Percentiles rank a stretch among this genome's conserved stretches.
These are phyloP conservation scores for Psophocarpus tetragonolobus DNA, from an alignment of 306 rosid genomes.

Conservation along the genomic window DNA sequence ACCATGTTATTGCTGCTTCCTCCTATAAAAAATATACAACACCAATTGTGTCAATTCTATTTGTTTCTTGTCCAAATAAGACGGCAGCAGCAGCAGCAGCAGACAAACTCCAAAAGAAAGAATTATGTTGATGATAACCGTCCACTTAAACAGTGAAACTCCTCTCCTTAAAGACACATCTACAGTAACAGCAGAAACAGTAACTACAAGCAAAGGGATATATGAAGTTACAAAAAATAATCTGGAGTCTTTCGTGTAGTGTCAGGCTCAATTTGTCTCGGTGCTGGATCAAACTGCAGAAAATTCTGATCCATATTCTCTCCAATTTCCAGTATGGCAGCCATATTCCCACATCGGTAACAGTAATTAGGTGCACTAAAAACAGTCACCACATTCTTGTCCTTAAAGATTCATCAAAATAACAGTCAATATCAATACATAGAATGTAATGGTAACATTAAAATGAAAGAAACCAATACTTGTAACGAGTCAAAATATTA, in stretches of 20 bases:
- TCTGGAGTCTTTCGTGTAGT: constrained; percentile 98
- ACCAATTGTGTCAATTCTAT: constrained; percentile 57
- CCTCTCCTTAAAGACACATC: constrained; percentile 67
- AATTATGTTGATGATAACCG: constrained; percentile 73
- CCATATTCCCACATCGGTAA: constrained; percentile 98
- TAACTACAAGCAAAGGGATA: constrained; percentile 59
- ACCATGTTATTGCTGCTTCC: constrained; percentile 71
- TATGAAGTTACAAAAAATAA: constrained; percentile 85
- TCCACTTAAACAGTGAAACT: constrained; percentile 58
- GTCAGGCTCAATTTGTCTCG: constrained; percentile 97
- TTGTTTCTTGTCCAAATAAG: constrained; percentile 67
- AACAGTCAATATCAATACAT: constrained; percentile 35
- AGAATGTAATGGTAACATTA: not conserved
- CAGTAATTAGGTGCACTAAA: constrained; percentile 99
- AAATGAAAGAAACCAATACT: not conserved
- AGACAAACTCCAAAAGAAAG: constrained; percentile 72
- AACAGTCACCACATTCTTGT: constrained; percentile 95
- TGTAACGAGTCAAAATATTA: not conserved
- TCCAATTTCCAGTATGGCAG: constrained; percentile 96
- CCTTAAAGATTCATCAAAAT: constrained; percentile 54
- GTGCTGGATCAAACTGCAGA: constrained; percentile 99
- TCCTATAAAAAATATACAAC: constrained; percentile 76
- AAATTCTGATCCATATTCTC: constrained; percentile 98
- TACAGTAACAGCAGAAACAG: constrained; percentile 64
- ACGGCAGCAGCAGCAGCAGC: constrained; percentile 52